A percentile compares a stretch with the other conserved stretches of the same genome.
Evolutionary conservation across 345 rosid genomes (phyloP).

Genomic region (Microthlaspi erraticum): DNA sequence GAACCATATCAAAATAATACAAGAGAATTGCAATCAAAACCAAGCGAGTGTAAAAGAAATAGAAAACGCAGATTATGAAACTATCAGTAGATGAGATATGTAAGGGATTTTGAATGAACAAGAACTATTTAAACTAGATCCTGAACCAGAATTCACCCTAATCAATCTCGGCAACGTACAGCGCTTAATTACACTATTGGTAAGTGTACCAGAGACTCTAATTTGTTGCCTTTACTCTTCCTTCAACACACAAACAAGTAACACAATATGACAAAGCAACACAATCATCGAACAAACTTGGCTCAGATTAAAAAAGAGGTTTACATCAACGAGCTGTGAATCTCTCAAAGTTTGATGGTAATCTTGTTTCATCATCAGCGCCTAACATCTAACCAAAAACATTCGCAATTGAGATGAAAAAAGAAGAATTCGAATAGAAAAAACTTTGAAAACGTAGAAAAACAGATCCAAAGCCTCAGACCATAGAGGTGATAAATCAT

Average conservation of each 20-base stretch:
- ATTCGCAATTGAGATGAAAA: neutral
- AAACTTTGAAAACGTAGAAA: neutral
- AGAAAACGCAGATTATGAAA: neutral
- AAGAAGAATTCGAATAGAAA: too few relatives aligned
- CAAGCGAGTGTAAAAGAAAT: too few relatives aligned
- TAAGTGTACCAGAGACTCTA: slow-evolving; percentile 78
- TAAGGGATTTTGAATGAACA: slow-evolving; percentile 64
- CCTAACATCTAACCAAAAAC: slow-evolving; percentile 17
- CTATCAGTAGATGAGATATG: neutral
- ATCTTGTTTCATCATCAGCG: slow-evolving; percentile 48
- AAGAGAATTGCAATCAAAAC: too few relatives aligned
- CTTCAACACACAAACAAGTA: neutral
- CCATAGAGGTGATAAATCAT: slow-evolving; percentile 28
- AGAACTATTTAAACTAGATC: slow-evolving; percentile 19
- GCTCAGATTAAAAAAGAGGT: slow-evolving; percentile 45
- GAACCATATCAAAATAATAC: too few relatives aligned
- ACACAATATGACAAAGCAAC: neutral
- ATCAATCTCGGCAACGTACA: slow-evolving; percentile 68
- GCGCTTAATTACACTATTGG: slow-evolving; percentile 62
- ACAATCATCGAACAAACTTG: neutral
- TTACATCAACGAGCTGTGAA: slow-evolving; percentile 49
- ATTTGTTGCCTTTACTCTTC: slow-evolving; percentile 55
- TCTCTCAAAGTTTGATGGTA: slow-evolving; percentile 71
- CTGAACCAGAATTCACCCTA: slow-evolving; percentile 56
- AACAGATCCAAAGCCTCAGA: slow-evolving; percentile 40